phyloP scores from a whole-genome alignment of 768 basidiomycete genomes.

The Mycena olivaceomarginata region DNA sequence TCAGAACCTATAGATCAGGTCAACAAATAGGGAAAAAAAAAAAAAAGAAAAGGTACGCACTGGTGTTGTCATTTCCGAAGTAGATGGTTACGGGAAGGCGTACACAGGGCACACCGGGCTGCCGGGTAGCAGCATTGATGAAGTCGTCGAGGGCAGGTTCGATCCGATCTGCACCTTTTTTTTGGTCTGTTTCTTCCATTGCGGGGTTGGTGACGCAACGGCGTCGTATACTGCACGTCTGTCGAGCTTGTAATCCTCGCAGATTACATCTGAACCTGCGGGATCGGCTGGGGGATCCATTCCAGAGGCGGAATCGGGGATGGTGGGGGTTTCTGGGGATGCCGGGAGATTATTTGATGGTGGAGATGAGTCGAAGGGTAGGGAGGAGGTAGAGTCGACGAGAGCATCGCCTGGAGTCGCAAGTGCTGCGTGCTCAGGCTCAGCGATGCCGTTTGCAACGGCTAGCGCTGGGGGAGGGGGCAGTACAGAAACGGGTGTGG shows the following conservation, averaged over 20 bases:
- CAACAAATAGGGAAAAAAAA: neutral
- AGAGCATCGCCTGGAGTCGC: neutral
- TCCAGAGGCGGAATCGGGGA: too few species aligned
- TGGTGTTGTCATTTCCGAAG: constrained; percentile 13
- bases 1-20: neutral
- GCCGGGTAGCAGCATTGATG: constrained; percentile 4
- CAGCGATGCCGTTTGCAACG: neutral
- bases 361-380: too few species aligned
- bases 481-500: too few species aligned
- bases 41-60: neutral
- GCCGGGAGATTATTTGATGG: too few species aligned
- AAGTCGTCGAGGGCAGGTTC: constrained; percentile 26
- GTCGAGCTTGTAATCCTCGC: too few species aligned
- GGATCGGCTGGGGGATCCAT: too few species aligned
- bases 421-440: too few species aligned
- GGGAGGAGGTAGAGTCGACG: too few species aligned
- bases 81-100: neutral
- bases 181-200: constrained; percentile 17
- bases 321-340: too few species aligned
- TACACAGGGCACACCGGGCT: neutral
- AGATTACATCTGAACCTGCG: too few species aligned
- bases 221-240: constrained; percentile 13
- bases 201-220: neutral
- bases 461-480: too few species aligned
- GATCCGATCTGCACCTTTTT: constrained; percentile 6